Conservation (phyloP, 306 rosid species). For the Erythrophleum fordii region DNA sequence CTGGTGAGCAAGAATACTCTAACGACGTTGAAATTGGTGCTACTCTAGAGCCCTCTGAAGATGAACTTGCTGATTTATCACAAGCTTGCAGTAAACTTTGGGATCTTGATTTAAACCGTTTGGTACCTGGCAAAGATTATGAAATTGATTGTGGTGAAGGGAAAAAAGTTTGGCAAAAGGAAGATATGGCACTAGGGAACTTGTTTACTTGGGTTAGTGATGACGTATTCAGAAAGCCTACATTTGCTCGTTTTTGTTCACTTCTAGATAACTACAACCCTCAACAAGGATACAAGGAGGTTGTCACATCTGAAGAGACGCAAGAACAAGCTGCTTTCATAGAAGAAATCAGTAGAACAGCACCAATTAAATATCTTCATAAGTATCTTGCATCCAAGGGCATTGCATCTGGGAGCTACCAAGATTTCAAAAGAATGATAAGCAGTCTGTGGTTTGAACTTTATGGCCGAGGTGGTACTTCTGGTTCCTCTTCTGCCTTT, state of each 20-base stretch:
- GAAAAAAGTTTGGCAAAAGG: slow-evolving; percentile 71
- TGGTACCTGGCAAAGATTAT: slow-evolving; percentile 82
- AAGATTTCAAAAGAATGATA: slow-evolving; percentile 73
- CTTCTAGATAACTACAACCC: slow-evolving; percentile 94
- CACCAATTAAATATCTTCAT: slow-evolving; percentile 85
- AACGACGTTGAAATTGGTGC: slow-evolving; percentile 64
- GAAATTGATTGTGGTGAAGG: slow-evolving; percentile 97
- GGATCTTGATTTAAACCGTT: slow-evolving; percentile 84
- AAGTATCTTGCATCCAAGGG: slow-evolving; percentile 75
- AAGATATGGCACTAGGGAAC: slow-evolving; percentile 79
- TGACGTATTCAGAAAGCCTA: slow-evolving; percentile 72
- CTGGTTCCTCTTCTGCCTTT: slow-evolving; percentile 91
- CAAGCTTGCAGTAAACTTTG: slow-evolving; percentile 81
- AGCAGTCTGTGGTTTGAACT: slow-evolving; percentile 85
- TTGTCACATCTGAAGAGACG: slow-evolving; percentile 88
- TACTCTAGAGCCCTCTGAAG: slow-evolving; percentile 63
- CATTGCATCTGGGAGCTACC: slow-evolving; percentile 57
- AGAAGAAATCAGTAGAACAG: slow-evolving; percentile 96
- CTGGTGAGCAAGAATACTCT: slow-evolving; percentile 77
- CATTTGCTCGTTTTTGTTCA: slow-evolving; percentile 84
- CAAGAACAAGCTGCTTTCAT: slow-evolving; percentile 93
- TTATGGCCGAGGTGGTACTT: slow-evolving; percentile 86
- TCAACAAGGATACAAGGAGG: slow-evolving; percentile 76
- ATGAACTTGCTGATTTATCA: slow-evolving; percentile 77
- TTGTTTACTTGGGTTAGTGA: slow-evolving; percentile 76